Base-by-base conservation (phyloP, 352 stramenopile species). In the Globisporangium yorkense region DNA sequence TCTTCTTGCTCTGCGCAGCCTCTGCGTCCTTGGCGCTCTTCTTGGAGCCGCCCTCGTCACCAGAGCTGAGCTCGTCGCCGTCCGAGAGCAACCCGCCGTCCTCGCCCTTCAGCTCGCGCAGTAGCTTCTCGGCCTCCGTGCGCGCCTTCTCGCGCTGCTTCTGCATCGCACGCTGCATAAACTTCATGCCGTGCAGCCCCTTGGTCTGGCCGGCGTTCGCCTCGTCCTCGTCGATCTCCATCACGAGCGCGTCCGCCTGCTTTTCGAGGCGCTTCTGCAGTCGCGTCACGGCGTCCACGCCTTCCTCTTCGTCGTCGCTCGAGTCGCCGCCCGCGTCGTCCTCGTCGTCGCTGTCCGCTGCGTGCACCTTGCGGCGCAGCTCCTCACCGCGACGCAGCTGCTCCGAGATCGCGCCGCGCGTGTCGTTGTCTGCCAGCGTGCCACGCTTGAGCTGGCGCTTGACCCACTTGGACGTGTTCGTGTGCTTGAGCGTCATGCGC, bases 391-490 rank as follows among this genome's bases (percentile, higher is more conserved):
- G 80, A 41, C 81, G 76, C n/a, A 96, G 65, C 61, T 95, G 87
- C 48, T 96, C 84, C 16, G 85, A 93, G 62, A 98, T 95, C 29
- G 72, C 95, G 59, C 74, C 77, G 53, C 90, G 84, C 31, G 96
- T 98, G n/a, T 88, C 88, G 44, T 95, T 74, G 63, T 98, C 94
- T 10, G 95, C 88, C 53, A 87, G 86, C 18, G 96, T 90, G 18
- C 95, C 95, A 29, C 94, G 77, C 62, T 94, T 87, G 20, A 99
- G 79, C 56, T 98, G 88, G 62, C 96, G 88, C 66, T 97, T 97
- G 37, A 97, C 94, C 96, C 96, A 99, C 81, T 97, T 97, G 67
- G 80, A 95, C n/a, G 95, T 99, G 79, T 99, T 99, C 53, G 96
- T 98, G 71, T 99, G 97, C 63, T 96, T 96, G 53, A 99, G 78